Percentiles rank a stretch among this genome's conserved stretches.
These are phyloP conservation scores for Collybiopsis confluens DNA, from an alignment of 768 basidiomycete species.

Conservation along the genomic window DNA sequence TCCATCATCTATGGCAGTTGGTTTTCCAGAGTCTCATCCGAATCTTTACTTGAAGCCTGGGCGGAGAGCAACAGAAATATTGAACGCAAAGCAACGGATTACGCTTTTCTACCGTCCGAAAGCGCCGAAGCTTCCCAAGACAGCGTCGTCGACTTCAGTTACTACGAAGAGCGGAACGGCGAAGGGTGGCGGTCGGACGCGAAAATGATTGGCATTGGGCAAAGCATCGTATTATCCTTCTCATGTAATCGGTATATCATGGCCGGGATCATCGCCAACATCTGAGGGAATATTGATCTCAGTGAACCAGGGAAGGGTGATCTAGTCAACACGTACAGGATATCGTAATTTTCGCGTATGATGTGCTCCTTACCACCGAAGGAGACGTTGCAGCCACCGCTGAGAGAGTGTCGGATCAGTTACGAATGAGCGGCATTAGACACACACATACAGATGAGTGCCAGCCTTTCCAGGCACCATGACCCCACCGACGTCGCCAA, in stretches of 20 bases:
- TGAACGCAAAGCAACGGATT: neutral
- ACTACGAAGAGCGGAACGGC: neutral
- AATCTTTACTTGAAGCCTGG: neutral
- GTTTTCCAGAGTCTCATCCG: neutral
- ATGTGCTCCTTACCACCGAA: conserved; percentile 42
- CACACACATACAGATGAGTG: conserved; percentile 54
- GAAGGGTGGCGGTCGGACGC: neutral
- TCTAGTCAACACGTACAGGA: conserved; percentile 32
- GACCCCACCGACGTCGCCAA: conserved; percentile 45
- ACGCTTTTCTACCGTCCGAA: neutral
- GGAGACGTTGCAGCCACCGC: conserved; percentile 39
- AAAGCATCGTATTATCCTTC: too few relatives aligned
- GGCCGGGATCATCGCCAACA: conserved; percentile 43
- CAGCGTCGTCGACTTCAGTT: neutral
- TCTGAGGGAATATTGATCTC: conserved; percentile 18
- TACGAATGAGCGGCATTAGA: conserved; percentile 1
- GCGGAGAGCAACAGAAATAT: neutral
- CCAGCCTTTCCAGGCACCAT: conserved; percentile 74
- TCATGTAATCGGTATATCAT: too few relatives aligned
- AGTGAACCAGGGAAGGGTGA: neutral
- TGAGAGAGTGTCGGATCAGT: conserved; percentile 16
- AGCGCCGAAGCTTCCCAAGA: neutral
- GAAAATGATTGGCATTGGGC: neutral
- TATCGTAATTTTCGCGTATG: conserved; percentile 39
- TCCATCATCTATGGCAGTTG: neutral